Base-by-base conservation (phyloP, 2,329 filamentous ascomycete species). In the Sclerotinia spermophila region DNA sequence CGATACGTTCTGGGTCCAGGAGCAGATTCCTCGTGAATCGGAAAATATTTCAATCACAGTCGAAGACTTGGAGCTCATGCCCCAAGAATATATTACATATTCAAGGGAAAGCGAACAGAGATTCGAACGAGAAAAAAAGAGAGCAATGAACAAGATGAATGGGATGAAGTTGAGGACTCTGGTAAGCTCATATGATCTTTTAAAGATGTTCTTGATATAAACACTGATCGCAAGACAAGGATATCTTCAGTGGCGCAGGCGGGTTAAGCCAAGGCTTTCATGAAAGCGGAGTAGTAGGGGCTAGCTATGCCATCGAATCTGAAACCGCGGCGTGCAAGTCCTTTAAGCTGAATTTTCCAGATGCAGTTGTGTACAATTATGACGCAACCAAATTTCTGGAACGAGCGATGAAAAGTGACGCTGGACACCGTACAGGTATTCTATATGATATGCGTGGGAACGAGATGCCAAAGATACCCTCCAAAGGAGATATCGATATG, bases 1-100 rank as follows among this genome's bases (percentile, higher is more conserved):
- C 6, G 71, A 76, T 27, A 71, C 53, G 13, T 77, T 76, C 24
- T 77, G 73, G 72, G 69, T 74, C 1, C 10, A 69, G 19, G 59
- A 72, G 8, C 51, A 70, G 30, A 66, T 74, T 8, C 5, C 38
- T 69, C 11, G 38, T 48, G 15, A 24, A 11, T 24, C 17, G 51
- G 1, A 3, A 24, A 44, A 59, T 33, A 13, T 66, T 55, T 24
- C 27, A 5, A 19, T 62, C 21, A 15, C 38, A 10, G 30, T 27
- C 10, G 35, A 44, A 8, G 30, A 68, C 35, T 13, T 67, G 7
- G 6, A 59, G 5, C 21, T 30, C 0, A 40, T 71, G 38, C 24
- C 51, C 10, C 19, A 17, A 33, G 27, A 30, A 2, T 1, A 44
- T 24, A 10, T 62, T 5, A 19, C 17, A 2, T 53, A 35, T 44